Evolutionary conservation across 208 protist genomes (phyloP), one percentile per base, ranked within the genome.

Genomic region (Acanthamoeba royreba): DNA sequence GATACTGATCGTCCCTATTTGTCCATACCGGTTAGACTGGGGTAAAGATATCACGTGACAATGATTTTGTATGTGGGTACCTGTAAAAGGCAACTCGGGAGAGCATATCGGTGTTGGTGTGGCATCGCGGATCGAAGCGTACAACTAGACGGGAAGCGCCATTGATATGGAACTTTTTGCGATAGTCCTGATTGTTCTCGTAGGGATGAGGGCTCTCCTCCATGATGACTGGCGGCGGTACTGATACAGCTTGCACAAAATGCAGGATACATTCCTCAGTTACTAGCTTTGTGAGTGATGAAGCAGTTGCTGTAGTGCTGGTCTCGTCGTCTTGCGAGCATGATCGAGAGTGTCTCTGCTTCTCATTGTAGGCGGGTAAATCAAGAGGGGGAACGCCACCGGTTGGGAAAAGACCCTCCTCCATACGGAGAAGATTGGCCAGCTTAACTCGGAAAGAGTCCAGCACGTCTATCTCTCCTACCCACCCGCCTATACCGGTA

Each of bases 1-100:
- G 90, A 69, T 93, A 92, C 43, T 92, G 69, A 5, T 86, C 43
- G 45, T 93, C 90, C n/a, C 90, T n/a, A n/a, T n/a, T n/a, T n/a
- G n/a, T n/a, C n/a, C n/a, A n/a, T n/a, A n/a, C n/a, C n/a, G n/a
- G n/a, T n/a, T n/a, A n/a, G n/a, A n/a, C n/a, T n/a, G n/a, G n/a
- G n/a, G n/a, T n/a, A n/a, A n/a, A n/a, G n/a, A n/a, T n/a, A n/a
- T n/a, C n/a, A n/a, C n/a, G n/a, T n/a, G n/a, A n/a, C n/a, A n/a
- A n/a, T n/a, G n/a, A n/a, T n/a, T n/a, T n/a, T n/a, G n/a, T n/a
- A n/a, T n/a, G n/a, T n/a, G n/a, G n/a, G n/a, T n/a, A n/a, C n/a
- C n/a, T 28, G 90, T 93, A 93, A 74, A 93, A 93, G 28, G 90
- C 38, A 13, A 88, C 42, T 13, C 69, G 35, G n/a, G 90, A 58